Evolutionary conservation across 108 stramenopile genomes (phyloP).

Genomic region (Nannochloropsis oceanica): DNA sequence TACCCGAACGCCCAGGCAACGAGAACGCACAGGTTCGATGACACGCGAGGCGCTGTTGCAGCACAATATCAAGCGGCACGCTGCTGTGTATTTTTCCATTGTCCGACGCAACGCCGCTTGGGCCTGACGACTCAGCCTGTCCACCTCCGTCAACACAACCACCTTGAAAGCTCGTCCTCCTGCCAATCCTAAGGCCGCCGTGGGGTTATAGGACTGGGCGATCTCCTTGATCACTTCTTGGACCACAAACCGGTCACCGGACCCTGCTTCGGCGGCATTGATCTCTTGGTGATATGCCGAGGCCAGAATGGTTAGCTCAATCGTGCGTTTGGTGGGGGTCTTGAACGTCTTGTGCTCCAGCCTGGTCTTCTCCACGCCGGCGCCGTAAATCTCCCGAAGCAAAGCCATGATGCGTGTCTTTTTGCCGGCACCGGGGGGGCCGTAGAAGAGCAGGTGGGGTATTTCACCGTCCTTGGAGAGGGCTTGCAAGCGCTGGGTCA

Average conservation of each 20-base stretch:
- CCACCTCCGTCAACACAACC: slow-evolving; percentile 81
- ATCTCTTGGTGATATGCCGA: slow-evolving; percentile 90
- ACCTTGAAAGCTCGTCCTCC: slow-evolving; percentile 50
- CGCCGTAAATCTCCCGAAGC: slow-evolving; percentile 75
- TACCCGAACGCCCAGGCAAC: slow-evolving; percentile 88
- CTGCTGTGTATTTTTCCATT: slow-evolving; percentile 89
- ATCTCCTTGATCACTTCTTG: slow-evolving; percentile 99
- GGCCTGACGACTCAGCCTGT: slow-evolving; percentile 54
- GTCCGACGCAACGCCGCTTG: slow-evolving; percentile 65
- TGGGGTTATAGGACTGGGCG: slow-evolving; percentile 37
- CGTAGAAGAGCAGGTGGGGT: slow-evolving; percentile 87
- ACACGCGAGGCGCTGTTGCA: slow-evolving; percentile 65
- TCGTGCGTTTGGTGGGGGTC: slow-evolving; percentile 62
- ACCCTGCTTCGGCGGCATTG: slow-evolving; percentile 84
- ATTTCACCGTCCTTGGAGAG: slow-evolving; percentile 52
- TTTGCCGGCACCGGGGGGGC: slow-evolving; percentile 90
- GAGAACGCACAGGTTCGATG: slow-evolving; percentile 82
- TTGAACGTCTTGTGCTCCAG: slow-evolving; percentile 44
- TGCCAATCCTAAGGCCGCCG: background rate
- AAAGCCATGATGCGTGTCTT: slow-evolving; percentile 80
- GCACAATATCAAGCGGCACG: slow-evolving; percentile 81
- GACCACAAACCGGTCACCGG: slow-evolving; percentile 80
- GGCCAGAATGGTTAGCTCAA: slow-evolving; percentile 86
- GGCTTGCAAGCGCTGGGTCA: slow-evolving; percentile 45
- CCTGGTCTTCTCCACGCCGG: slow-evolving; percentile 54